phyloP scores from a whole-genome alignment of 495 filamentous ascomycete species.

The Aspergillus leporis region DNA sequence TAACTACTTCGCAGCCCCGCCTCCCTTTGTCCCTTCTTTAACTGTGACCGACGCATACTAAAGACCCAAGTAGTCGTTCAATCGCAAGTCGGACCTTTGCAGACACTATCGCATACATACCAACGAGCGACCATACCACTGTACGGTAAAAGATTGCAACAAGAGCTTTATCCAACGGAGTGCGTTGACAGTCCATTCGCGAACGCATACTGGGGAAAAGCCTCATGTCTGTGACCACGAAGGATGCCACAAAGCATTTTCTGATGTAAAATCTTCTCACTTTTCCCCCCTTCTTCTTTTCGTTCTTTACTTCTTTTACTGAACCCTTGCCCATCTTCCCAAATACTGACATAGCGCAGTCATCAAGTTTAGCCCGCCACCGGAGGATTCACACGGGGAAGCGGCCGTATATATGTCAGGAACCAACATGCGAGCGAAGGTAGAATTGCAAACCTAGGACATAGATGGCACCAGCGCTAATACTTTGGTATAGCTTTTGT shows the following conservation, averaged over 20 bases:
- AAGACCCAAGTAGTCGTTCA: constrained; percentile 66
- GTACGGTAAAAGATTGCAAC: constrained; percentile 66
- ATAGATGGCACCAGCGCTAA: constrained; percentile 6
- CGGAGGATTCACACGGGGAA: constrained; percentile 85
- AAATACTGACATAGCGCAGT: constrained; percentile 47
- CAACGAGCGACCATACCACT: constrained; percentile 81
- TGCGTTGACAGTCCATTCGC: constrained; percentile 81
- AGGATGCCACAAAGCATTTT: constrained; percentile 83
- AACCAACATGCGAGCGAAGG: constrained; percentile 80
- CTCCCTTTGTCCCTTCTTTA: not conserved
- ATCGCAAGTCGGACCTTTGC: constrained; percentile 88
- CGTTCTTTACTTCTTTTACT: too few species aligned
- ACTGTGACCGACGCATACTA: constrained; percentile 1
- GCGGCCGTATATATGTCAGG: constrained; percentile 78
- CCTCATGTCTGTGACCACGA: constrained; percentile 79
- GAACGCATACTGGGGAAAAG: constrained; percentile 89
- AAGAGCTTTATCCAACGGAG: constrained; percentile 92
- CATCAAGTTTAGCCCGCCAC: constrained; percentile 83
- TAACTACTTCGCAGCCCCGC: constrained; percentile 18
- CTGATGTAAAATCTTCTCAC: constrained; percentile 79
- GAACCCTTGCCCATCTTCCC: not conserved
- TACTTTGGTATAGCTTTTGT: constrained; percentile 62
- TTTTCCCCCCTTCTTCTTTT: too few species aligned
- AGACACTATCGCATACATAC: constrained; percentile 89
- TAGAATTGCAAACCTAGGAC: constrained; percentile 35